Percentiles rank a stretch among this genome's conserved stretches.
Evolutionary conservation across 2,329 filamentous ascomycete genomes (phyloP).

Genomic region (Alternaria incomplexa): DNA sequence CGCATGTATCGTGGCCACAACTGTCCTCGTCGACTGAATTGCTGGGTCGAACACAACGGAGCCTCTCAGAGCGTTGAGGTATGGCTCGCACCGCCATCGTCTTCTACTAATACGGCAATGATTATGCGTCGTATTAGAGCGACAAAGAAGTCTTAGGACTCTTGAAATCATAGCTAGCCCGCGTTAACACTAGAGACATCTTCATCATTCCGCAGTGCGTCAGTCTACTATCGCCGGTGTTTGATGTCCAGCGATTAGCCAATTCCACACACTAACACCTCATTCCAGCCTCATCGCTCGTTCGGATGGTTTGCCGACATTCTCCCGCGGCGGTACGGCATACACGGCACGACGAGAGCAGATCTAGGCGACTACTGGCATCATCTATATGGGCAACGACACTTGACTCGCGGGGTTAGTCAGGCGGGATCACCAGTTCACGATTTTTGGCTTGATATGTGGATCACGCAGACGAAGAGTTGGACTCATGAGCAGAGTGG

Average conservation of each 20-base stretch:
- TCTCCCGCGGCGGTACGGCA: constrained; percentile 5
- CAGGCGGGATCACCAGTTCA: not conserved
- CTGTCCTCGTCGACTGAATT: constrained; percentile 5
- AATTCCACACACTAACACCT: not conserved
- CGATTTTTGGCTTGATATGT: constrained; percentile 18
- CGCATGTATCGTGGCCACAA: constrained; percentile 23
- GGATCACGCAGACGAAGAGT: constrained; percentile 15
- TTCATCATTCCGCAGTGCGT: too few species aligned
- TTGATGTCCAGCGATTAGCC: not conserved
- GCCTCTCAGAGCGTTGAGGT: constrained; percentile 5
- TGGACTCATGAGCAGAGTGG: not conserved
- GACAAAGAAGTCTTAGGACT: not conserved
- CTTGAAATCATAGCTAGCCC: too few species aligned
- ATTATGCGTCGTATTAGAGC: not conserved
- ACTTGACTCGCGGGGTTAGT: not conserved
- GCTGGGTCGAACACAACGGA: constrained; percentile 5
- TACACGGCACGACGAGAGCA: constrained; percentile 7
- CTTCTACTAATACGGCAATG: not conserved
- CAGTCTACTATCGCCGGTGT: too few species aligned
- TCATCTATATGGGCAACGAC: constrained; percentile 9
- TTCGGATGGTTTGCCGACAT: constrained; percentile 19
- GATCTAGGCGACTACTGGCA: constrained; percentile 19
- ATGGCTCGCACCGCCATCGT: constrained; percentile 21
- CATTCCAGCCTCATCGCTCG: constrained; percentile 7
- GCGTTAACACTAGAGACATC: too few species aligned